Percentiles rank a stretch among this genome's conserved stretches.
These are phyloP conservation scores for Dactylellina sp. DNA, from an alignment of 2,329 filamentous ascomycete species.

Conservation along the genomic window DNA sequence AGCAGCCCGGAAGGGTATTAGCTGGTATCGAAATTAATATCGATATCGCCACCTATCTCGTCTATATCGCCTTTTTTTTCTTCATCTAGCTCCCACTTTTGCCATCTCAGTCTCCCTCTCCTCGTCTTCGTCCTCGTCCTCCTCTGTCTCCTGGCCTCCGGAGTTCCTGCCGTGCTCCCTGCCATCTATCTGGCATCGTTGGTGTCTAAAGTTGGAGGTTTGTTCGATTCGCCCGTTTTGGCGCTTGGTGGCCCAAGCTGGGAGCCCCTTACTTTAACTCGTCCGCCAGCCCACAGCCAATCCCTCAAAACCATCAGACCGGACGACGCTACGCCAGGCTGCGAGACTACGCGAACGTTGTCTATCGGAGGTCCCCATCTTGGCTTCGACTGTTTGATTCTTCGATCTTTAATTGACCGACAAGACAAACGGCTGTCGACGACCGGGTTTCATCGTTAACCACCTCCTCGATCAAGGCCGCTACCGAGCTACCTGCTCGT, in stretches of 20 bases:
- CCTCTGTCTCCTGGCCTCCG: not conserved
- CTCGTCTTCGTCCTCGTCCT: not conserved
- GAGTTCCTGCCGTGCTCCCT: not conserved
- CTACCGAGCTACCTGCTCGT: constrained; percentile 13
- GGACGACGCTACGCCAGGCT: too few relatives aligned
- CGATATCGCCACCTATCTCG: too few relatives aligned
- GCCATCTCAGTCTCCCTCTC: not conserved
- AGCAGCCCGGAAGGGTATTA: too few relatives aligned
- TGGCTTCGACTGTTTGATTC: too few relatives aligned
- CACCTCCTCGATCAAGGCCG: constrained; percentile 1
- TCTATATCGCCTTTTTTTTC: not conserved
- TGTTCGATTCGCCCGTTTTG: constrained; percentile 49
- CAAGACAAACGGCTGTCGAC: constrained; percentile 9
- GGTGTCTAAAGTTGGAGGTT: constrained; percentile 1
- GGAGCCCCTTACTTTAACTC: constrained; percentile 56
- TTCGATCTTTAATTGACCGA: not conserved
- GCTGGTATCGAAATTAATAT: too few relatives aligned
- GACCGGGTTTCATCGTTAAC: constrained; percentile 1
- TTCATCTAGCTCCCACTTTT: not conserved
- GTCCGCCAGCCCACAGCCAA: constrained; percentile 34
- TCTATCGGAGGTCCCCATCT: not conserved
- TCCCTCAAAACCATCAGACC: constrained; percentile 2
- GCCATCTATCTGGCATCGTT: not conserved
- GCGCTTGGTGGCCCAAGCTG: constrained; percentile 47
- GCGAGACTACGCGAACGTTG: not conserved